These are phyloP conservation scores for Annulohypoxylon stygium DNA, from an alignment of 495 filamentous ascomycete genomes.

Conservation along the genomic window DNA sequence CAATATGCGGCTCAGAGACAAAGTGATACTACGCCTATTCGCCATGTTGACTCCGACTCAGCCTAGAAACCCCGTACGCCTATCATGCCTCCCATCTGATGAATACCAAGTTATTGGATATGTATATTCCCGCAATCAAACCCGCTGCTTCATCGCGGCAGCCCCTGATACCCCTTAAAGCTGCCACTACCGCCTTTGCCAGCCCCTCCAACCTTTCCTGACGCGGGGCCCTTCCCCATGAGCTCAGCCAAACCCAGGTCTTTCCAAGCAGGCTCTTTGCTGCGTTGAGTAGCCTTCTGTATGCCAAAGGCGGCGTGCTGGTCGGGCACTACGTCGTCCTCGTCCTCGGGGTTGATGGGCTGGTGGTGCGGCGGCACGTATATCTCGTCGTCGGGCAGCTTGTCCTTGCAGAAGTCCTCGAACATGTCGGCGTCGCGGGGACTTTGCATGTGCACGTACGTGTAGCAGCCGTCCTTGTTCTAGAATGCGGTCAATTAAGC, in stretches of 20 bases:
- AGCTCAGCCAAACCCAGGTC: conserved; percentile 84
- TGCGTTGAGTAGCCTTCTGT: conserved; percentile 81
- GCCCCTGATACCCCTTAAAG: conserved; percentile 49
- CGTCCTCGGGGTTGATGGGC: conserved; percentile 95
- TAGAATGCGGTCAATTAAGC: conserved; percentile 48
- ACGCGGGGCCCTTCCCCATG: conserved; percentile 69
- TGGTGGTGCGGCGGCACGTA: conserved; percentile 91
- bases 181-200: conserved; percentile 14
- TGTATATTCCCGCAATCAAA: not conserved
- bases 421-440: conserved; percentile 89
- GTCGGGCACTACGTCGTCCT: conserved; percentile 97
- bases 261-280: conserved; percentile 82
- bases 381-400: conserved; percentile 80
- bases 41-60: conserved; percentile 21
- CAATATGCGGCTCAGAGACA: not conserved
- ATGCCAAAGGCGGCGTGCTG: conserved; percentile 98
- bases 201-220: conserved; percentile 29
- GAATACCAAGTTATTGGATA: not conserved
- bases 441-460: conserved; percentile 87
- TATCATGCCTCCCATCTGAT: conserved; percentile 9
- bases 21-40: conserved; percentile 25
- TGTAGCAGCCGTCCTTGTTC: conserved; percentile 91
- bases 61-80: not conserved
- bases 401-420: conserved; percentile 84
- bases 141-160: conserved; percentile 60